Conservation (phyloP, 371 early-diverging fungal species). For the Circinella minor region DNA sequence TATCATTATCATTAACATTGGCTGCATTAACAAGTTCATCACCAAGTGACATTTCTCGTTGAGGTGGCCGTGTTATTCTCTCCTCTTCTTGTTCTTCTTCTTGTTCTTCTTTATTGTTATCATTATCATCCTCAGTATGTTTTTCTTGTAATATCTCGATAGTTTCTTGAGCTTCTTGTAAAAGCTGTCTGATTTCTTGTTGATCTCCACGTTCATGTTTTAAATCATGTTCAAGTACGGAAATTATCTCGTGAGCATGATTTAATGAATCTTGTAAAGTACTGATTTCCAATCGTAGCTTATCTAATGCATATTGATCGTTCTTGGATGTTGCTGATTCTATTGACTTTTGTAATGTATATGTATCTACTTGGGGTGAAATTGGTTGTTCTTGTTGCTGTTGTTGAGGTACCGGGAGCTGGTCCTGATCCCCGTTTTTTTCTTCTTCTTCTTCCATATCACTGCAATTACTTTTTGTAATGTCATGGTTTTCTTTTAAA, state of each 20-base stretch:
- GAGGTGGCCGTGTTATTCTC: background rate
- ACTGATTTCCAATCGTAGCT: conserved; percentile 12
- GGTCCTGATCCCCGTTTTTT: background rate
- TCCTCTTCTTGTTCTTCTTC: background rate
- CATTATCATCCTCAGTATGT: background rate
- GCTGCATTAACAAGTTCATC: too few species aligned
- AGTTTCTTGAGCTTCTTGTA: conserved; percentile 25
- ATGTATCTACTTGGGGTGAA: background rate
- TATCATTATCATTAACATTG: too few species aligned
- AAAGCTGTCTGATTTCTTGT: conserved; percentile 16
- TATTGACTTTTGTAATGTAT: background rate
- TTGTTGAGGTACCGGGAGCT: too few species aligned
- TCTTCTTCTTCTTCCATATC: background rate
- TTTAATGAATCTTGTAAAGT: conserved; percentile 14
- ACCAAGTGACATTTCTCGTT: too few species aligned
- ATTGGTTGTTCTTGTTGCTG: background rate
- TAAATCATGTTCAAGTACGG: conserved; percentile 11
- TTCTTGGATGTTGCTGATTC: conserved; percentile 9
- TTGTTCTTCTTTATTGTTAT: background rate
- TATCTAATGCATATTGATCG: background rate
- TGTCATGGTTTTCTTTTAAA: background rate
- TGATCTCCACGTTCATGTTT: conserved; percentile 18
- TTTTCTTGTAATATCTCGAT: conserved; percentile 15
- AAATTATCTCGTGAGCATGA: conserved; percentile 16
- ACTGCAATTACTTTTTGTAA: background rate